Evolutionary conservation across 805 yeast species (phyloP).

Genomic region (Yamadazyma ubonensis): DNA sequence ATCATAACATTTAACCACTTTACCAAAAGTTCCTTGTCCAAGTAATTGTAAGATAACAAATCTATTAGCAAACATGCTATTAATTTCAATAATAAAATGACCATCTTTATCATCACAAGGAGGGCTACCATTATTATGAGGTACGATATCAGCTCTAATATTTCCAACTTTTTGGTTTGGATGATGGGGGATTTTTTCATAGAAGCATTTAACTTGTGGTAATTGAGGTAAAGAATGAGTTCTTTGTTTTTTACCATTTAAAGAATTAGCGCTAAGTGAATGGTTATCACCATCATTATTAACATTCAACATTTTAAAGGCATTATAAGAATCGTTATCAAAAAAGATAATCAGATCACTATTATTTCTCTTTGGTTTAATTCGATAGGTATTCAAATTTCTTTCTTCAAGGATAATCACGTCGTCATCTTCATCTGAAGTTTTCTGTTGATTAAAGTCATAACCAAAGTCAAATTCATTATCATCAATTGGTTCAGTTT

Average conservation of each 20-base stretch:
- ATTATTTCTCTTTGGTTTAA: constrained; percentile 26
- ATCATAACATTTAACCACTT: constrained; percentile 83
- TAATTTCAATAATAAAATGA: constrained; percentile 61
- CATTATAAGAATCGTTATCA: constrained; percentile 40
- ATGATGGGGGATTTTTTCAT: constrained; percentile 32
- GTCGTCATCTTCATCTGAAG: constrained; percentile 29
- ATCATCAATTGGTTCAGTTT: constrained; percentile 4
- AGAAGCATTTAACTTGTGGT: constrained; percentile 44
- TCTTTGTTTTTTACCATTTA: constrained; percentile 31
- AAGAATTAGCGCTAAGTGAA: neutral
- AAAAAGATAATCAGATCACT: constrained; percentile 36
- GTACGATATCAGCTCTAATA: constrained; percentile 38
- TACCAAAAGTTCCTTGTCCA: constrained; percentile 94
- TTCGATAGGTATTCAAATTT: constrained; percentile 14
- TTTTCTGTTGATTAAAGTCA: neutral
- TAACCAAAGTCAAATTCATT: constrained; percentile 9
- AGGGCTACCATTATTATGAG: constrained; percentile 29
- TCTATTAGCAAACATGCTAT: constrained; percentile 69
- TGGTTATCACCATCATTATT: constrained; percentile 21
- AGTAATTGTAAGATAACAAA: constrained; percentile 65
- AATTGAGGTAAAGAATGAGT: constrained; percentile 45
- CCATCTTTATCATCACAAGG: constrained; percentile 71
- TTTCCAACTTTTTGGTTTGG: constrained; percentile 39
- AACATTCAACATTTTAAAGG: constrained; percentile 44
- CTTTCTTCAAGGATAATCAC: constrained; percentile 39